Percentiles rank a stretch among this genome's conserved stretches.
These are phyloP conservation scores for Myxozyma sirexii DNA, from an alignment of 805 yeast species.

Conservation along the genomic window DNA sequence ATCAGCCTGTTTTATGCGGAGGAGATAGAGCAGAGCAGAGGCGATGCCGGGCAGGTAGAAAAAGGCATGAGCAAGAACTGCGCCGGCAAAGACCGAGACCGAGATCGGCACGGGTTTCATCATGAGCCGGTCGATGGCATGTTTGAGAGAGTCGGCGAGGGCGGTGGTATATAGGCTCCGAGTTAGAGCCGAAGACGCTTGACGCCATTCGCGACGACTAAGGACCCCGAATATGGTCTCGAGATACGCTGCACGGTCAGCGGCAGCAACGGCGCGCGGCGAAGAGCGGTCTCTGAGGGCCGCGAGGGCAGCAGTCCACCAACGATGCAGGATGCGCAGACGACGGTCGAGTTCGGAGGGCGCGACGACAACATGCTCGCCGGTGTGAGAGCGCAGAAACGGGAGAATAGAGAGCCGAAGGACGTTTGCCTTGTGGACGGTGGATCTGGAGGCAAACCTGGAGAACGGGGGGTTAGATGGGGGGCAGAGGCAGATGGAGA, in stretches of 20 bases:
- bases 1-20: conserved; percentile 38
- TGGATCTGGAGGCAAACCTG: conserved; percentile 38
- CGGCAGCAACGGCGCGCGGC: conserved; percentile 38
- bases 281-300: conserved; percentile 38
- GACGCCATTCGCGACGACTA: conserved; percentile 46
- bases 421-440: conserved; percentile 43
- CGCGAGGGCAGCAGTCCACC: conserved; percentile 46
- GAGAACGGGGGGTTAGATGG: neutral
- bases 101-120: conserved; percentile 58
- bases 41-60: conserved; percentile 59
- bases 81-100: conserved; percentile 67
- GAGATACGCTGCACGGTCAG: conserved; percentile 46
- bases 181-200: conserved; percentile 20
- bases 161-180: conserved; percentile 33
- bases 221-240: conserved; percentile 47
- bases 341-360: conserved; percentile 36
- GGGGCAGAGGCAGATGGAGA: neutral
- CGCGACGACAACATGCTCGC: conserved; percentile 36
- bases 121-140: conserved; percentile 53
- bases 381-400: conserved; percentile 41
- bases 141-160: conserved; percentile 57
- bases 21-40: conserved; percentile 44
- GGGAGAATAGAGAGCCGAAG: conserved; percentile 50
- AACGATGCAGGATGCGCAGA: conserved; percentile 40
- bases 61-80: conserved; percentile 66